A percentile compares a stretch with the other conserved stretches of the same genome.
Conservation (phyloP, 83 land plant genomes). For the Thuja plicata region DNA sequence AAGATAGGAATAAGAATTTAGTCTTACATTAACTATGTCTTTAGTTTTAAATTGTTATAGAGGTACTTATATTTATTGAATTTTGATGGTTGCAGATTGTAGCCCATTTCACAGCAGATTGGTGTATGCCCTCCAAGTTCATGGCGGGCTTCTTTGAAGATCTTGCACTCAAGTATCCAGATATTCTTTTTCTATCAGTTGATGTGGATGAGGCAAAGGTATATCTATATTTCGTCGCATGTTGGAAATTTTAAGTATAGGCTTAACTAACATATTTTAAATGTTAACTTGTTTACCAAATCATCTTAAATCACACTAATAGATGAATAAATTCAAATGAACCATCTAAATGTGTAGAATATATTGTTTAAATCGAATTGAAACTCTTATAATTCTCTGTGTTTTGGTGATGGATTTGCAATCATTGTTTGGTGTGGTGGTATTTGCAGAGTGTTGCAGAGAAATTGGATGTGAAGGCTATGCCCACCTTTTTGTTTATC, state of each 20-base stretch:
- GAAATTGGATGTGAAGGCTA: constrained; percentile 49
- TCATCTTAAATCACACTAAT: no score
- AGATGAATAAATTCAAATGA: no score
- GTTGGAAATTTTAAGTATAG: no score
- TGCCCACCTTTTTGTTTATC: constrained; percentile 51
- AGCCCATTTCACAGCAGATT: constrained; percentile 41
- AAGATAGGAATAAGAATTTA: no score
- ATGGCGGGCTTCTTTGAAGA: constrained; percentile 37
- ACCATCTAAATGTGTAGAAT: no score
- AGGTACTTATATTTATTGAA: background rate
- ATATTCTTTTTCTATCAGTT: constrained; percentile 32
- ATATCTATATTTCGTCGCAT: background rate
- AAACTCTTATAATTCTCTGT: no score
- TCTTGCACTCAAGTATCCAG: constrained; percentile 29
- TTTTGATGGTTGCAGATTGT: constrained; percentile 27
- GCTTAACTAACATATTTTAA: no score
- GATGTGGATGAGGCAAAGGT: constrained; percentile 51
- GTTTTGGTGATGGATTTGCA: background rate
- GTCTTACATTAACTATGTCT: background rate
- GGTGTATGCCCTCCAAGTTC: constrained; percentile 50
- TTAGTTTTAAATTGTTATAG: background rate
- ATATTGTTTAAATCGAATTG: no score
- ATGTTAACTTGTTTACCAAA: no score
- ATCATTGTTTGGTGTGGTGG: background rate
- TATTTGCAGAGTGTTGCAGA: constrained; percentile 31